These are phyloP conservation scores for Leptodermis oblonga DNA, from an alignment of 257 asterid species.

Conservation along the genomic window DNA sequence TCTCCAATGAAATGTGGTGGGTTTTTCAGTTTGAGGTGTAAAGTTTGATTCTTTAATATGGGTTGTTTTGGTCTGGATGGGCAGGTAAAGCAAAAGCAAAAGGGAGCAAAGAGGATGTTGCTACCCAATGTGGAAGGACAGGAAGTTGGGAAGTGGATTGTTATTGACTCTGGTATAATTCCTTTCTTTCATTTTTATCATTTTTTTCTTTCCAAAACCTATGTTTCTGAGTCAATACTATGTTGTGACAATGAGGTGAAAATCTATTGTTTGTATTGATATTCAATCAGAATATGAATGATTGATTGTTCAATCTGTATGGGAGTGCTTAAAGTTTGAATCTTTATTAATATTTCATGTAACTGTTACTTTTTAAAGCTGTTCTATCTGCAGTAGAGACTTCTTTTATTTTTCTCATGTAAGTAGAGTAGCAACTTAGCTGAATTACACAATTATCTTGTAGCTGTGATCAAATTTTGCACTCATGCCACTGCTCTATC, in stretches of 20 bases:
- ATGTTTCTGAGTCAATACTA: background rate
- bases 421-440: background rate
- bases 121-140: constrained; percentile 90
- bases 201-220: background rate
- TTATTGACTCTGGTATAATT: constrained; percentile 73
- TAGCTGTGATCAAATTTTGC: background rate
- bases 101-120: constrained; percentile 77
- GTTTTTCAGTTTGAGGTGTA: background rate
- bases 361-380: too few relatives aligned
- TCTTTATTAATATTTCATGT: background rate
- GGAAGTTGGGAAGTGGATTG: constrained; percentile 93
- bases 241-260: background rate
- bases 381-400: too few relatives aligned
- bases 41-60: constrained; percentile 5
- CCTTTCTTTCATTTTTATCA: background rate
- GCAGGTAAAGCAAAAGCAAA: constrained; percentile 94
- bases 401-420: background rate
- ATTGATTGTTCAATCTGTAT: too few relatives aligned
- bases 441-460: background rate
- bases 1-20: background rate
- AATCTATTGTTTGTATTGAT: background rate
- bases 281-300: background rate
- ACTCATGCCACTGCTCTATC: background rate
- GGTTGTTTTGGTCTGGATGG: constrained; percentile 23
- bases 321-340: background rate